Conservation (phyloP, 352 stramenopile species). For the Globisporangium megalacanthum region DNA sequence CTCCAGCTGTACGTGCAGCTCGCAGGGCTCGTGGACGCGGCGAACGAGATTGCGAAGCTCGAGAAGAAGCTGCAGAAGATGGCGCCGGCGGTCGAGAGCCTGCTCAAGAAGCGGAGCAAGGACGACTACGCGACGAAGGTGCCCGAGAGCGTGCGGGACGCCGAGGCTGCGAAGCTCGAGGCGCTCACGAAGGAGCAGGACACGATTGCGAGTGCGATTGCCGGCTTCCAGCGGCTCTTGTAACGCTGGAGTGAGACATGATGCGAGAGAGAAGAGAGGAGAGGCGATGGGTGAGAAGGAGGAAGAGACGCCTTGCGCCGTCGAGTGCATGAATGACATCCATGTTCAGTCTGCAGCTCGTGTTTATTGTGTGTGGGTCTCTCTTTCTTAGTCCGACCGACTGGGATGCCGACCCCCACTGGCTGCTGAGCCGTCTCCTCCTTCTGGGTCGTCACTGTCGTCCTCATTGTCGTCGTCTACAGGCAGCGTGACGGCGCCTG, state of each 20-base stretch:
- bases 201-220: conserved; percentile 70
- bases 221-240: conserved; percentile 71
- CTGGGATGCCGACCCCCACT: no score
- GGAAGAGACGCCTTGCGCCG: neutral
- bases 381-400: no score
- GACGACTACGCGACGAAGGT: conserved; percentile 81
- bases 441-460: neutral
- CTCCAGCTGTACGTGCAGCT: conserved; percentile 88
- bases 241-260: conserved; percentile 14
- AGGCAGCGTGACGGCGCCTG: conserved; percentile 15
- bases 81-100: conserved; percentile 54
- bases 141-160: conserved; percentile 69
- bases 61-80: conserved; percentile 88
- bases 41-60: conserved; percentile 87
- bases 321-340: no score
- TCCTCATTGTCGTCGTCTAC: conserved; percentile 6
- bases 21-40: conserved; percentile 78
- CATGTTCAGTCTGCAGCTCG: no score
- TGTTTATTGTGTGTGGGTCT: no score
- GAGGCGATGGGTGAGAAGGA: neutral
- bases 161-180: conserved; percentile 72
- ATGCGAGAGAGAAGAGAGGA: neutral
- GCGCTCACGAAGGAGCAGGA: conserved; percentile 79
- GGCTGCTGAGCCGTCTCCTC: neutral
- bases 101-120: conserved; percentile 78